Evolutionary conservation across 2,329 filamentous ascomycete genomes (phyloP), one percentile per base, ranked within the genome.

Genomic region (Zarea fungicola): DNA sequence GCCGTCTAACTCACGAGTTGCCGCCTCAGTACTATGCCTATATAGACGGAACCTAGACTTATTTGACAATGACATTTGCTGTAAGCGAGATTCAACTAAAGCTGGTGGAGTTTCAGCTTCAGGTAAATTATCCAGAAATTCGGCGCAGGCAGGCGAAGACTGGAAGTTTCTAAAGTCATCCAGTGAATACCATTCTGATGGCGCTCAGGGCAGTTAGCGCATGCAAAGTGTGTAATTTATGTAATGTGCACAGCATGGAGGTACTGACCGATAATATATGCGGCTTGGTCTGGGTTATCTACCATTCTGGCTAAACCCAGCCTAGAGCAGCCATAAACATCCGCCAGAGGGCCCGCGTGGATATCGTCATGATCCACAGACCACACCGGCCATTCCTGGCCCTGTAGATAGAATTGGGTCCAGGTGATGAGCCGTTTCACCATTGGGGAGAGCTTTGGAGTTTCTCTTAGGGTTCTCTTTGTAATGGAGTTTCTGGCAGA

Each of bases 351-450:
- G 19, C 56, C 56, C n/a, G 46, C 18, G 37, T 56, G 50, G 11
- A 50, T 40, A 51, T 54, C 35, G 5, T 21, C 25, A n/a, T 54
- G 7, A 22, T 4, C n/a, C 5, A 11, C n/a, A n/a, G n/a, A 32
- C 55, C 56, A 58, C 7, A 19, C 51, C 22, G 57, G 56, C 57
- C 55, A 59, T 31, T 56, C 47, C 39, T 58, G 55, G 22, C 47
- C 56, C 16, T 23, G 54, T 11, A 59, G 48, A 25, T 57, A 18
- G 40, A 59, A 58, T n/a, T 52, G 53, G 16, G 56, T 57, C 56
- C 53, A 58, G 19, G 49, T 59, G 35, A 31, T 44, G 5, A 48
- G 9, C 16, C 8, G 11, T 21, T n/a, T 40, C n/a, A n/a, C n/a
- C n/a, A n/a, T n/a, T n/a, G n/a, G n/a, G n/a, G n/a, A n/a, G n/a